phyloP scores from a whole-genome alignment of 148 eudicot species.

The Nepenthes gracilis region DNA sequence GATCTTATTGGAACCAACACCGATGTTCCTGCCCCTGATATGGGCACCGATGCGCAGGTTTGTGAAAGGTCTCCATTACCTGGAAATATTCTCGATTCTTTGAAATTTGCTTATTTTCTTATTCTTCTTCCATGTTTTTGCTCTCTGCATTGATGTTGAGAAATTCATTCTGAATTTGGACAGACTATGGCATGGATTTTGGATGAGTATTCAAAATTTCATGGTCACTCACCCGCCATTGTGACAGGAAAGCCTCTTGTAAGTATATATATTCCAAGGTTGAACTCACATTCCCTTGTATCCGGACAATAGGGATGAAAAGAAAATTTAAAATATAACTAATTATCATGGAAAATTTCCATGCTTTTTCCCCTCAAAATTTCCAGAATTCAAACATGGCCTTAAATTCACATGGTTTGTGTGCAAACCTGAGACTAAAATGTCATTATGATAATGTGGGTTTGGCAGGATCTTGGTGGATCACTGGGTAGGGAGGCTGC shows the following conservation, averaged over 20 bases:
- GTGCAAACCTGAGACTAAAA: no score
- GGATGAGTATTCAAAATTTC: slow-evolving; percentile 67
- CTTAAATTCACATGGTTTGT: no score
- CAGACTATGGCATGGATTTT: slow-evolving; percentile 79
- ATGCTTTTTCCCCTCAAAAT: no score
- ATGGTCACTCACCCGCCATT: slow-evolving; percentile 55
- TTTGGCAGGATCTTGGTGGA: slow-evolving; percentile 12
- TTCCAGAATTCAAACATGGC: no score
- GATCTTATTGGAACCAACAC: slow-evolving; percentile 89
- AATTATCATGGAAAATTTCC: no score
- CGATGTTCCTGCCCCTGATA: slow-evolving; percentile 98
- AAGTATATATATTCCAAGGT: slow-evolving; percentile 12
- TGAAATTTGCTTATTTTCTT: not conserved
- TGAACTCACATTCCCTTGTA: no score
- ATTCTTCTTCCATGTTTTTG: not conserved
- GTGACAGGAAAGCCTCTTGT: slow-evolving; percentile 72
- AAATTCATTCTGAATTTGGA: not conserved
- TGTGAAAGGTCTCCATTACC: no score
- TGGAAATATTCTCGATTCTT: no score
- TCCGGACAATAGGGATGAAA: no score
- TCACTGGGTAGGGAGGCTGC: slow-evolving; percentile 14
- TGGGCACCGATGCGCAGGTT: slow-evolving; percentile 98
- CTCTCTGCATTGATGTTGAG: no score
- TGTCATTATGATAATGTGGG: not conserved
- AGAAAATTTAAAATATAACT: no score